These are phyloP conservation scores for Salix dunnii DNA, from an alignment of 345 rosid species.

Conservation along the genomic window DNA sequence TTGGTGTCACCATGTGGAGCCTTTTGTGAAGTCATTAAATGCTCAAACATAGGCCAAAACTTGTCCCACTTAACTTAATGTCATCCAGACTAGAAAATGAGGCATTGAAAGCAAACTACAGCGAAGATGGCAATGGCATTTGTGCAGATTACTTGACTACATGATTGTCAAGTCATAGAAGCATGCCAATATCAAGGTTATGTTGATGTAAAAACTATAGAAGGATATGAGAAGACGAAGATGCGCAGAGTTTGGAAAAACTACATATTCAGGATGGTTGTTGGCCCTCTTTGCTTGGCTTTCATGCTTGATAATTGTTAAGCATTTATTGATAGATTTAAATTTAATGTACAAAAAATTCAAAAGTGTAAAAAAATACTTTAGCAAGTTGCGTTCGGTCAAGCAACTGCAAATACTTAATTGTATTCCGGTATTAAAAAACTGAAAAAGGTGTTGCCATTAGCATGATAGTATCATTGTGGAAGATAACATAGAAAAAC, in stretches of 20 bases:
- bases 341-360: neutral
- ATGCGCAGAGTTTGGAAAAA: neutral
- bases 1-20: neutral
- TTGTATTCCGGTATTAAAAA: neutral
- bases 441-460: neutral
- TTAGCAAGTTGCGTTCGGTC: neutral
- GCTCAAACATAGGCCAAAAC: neutral
- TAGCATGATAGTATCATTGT: neutral
- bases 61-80: neutral
- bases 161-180: neutral
- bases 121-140: neutral
- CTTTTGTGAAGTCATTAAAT: neutral
- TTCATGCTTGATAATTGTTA: neutral
- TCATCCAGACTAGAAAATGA: neutral
- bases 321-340: neutral
- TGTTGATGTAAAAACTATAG: neutral
- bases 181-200: neutral
- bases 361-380: neutral
- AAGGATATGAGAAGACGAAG: neutral
- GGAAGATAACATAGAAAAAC: conserved; percentile 3
- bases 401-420: neutral
- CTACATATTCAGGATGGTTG: neutral
- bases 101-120: neutral
- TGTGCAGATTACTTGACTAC: neutral
- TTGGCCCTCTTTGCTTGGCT: neutral